These are phyloP conservation scores for Leptographium flavum DNA, from an alignment of 2,329 filamentous ascomycete species.

Conservation along the genomic window DNA sequence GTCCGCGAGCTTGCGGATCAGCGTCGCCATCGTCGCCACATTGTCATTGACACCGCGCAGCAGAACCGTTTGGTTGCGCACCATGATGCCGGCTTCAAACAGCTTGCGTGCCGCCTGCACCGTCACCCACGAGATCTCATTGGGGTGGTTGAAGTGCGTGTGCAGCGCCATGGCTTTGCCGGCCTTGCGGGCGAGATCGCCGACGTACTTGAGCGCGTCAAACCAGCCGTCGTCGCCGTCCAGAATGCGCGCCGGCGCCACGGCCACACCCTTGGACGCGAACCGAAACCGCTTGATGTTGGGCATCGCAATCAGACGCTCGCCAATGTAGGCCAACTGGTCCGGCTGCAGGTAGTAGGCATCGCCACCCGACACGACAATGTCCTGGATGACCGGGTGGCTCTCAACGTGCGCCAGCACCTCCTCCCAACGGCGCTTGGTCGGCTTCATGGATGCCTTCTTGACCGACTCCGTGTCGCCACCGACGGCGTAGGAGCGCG, in stretches of 20 bases:
- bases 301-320: constrained; percentile 38
- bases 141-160: constrained; percentile 51
- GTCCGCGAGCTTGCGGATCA: constrained; percentile 39
- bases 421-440: constrained; percentile 32
- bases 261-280: constrained; percentile 47
- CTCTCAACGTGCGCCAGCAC: constrained; percentile 42
- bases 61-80: constrained; percentile 47
- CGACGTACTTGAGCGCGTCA: constrained; percentile 33
- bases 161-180: constrained; percentile 49
- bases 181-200: constrained; percentile 31
- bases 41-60: constrained; percentile 45
- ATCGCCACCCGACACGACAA: constrained; percentile 50
- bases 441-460: constrained; percentile 27
- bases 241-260: constrained; percentile 40
- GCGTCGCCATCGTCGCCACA: constrained; percentile 32
- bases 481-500: constrained; percentile 44
- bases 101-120: constrained; percentile 34
- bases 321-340: constrained; percentile 37
- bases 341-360: constrained; percentile 40
- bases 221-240: constrained; percentile 38
- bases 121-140: constrained; percentile 48
- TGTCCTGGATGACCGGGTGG: constrained; percentile 35
- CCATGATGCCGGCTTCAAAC: constrained; percentile 33
- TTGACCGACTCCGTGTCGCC: constrained; percentile 35
- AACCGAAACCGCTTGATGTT: constrained; percentile 46